Evolutionary conservation across 305 asterid genomes (phyloP), one percentile per base, ranked within the genome.

Genomic region (Fraxinus sp.): DNA sequence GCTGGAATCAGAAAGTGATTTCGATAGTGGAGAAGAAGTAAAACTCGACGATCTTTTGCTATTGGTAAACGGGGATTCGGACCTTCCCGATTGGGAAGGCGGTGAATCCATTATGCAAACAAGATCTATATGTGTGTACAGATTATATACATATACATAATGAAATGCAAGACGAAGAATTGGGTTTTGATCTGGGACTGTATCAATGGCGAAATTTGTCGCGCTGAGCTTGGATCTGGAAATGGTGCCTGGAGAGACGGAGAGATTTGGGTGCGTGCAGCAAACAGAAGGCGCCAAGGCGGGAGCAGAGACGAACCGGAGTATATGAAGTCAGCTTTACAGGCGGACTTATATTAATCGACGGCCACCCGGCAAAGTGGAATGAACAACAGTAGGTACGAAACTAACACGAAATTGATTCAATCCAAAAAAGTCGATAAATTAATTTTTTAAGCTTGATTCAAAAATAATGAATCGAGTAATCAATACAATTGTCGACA

Each of bases 51-150:
- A 78, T 62, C 32, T 86, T 84, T 57, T 87, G 37, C 85, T 82
- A 79, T 75, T 85, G 20, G 86, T 85, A 46, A 71, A 79, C 62
- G 84, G 83, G 80, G 84, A 84, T 71, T 85, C 87, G 84, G 88
- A 88, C 90, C 92, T 88, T 88, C 93, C 92, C 91, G 91, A 90
- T 32, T 73, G 93, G 89, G 94, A 88, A 88, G 91, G 88, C 85
- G 90, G 82, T 77, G 90, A 87, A 83, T 89, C 92, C 94, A 91
- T 91, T 18, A 71, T 71, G 24, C 76, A 71, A 71, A 16, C 43
- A 71, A 32, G 76, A 71, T 71, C 43, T 57, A 57, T 57, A 20
- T 20, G 68, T 57, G 68, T 20, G 10, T 57, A 18, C 11, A 57
- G 28, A 57, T 57, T 18, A 57, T 57, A 57, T 57, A 57, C 4